phyloP scores from a whole-genome alignment of 805 yeast genomes.

The Starmerella potacharoeniae region DNA sequence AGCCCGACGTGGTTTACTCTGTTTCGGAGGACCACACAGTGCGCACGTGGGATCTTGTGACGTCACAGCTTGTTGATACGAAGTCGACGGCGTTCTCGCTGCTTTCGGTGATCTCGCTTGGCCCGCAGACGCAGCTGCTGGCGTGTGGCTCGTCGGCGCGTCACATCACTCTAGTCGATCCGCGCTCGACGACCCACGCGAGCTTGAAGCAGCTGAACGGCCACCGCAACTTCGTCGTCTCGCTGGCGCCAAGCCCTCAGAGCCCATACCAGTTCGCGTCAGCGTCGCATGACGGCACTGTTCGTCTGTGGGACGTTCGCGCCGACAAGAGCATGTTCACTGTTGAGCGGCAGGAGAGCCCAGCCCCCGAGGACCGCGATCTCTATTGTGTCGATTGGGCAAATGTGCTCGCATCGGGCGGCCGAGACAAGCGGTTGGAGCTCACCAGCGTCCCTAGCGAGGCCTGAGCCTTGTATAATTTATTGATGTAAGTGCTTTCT shows the following conservation, averaged over 20 bases:
- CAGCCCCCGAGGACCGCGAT: constrained; percentile 38
- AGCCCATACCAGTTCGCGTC: constrained; percentile 76
- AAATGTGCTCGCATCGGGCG: constrained; percentile 83
- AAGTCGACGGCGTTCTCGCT: constrained; percentile 77
- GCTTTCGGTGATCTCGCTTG: constrained; percentile 59
- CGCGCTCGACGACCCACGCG: constrained; percentile 53
- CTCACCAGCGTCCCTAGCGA: constrained; percentile 42
- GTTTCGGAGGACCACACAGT: constrained; percentile 93
- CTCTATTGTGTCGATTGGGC: constrained; percentile 82
- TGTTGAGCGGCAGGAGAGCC: constrained; percentile 52
- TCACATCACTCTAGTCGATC: constrained; percentile 88
- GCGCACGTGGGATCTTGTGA: constrained; percentile 92
- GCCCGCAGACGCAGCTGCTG: constrained; percentile 49
- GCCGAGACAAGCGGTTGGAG: constrained; percentile 86
- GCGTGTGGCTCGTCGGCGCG: constrained; percentile 98
- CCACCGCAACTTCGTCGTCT: constrained; percentile 82
- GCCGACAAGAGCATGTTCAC: constrained; percentile 74
- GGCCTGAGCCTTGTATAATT: not conserved
- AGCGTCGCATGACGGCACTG: constrained; percentile 94
- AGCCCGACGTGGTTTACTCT: constrained; percentile 76
- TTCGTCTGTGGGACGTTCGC: constrained; percentile 90
- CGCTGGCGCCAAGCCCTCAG: constrained; percentile 60
- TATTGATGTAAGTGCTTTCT: not conserved
- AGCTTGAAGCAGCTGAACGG: constrained; percentile 68
- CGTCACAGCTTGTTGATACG: constrained; percentile 75